Base-by-base conservation (phyloP, 169 alveolate genomes). In the Amoebophrya sp. region DNA sequence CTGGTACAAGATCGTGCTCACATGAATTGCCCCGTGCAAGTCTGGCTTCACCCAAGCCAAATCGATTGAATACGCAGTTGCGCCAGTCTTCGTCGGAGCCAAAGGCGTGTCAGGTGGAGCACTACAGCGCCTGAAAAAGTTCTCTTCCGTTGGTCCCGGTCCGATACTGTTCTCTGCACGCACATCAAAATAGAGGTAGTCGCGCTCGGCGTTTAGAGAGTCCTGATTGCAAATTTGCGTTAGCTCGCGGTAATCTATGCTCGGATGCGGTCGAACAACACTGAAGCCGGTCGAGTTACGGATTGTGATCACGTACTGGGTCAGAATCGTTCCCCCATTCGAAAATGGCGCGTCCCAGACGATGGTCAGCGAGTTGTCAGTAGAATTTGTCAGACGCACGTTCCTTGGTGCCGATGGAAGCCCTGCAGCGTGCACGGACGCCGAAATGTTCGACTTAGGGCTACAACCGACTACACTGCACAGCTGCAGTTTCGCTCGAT, bases 391-490 rank as follows among this genome's bases (percentile, higher is more conserved):
- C n/a, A 54, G 77, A n/a, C 41, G 91, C n/a, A 89, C 41, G 76
- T 89, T 89, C 10, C 41, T n/a, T 1, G 91, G 91, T 24, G 91
- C 91, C 76, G 55, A 0, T 38, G 91, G 91, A n/a, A 76, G 0
- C 34, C 33, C 53, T 2, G 91, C 91, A 0, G 91, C 91, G 41
- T 41, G 40, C 18, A 34, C 53, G 36, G 91, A 41, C n/a, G 40
- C 76, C 65, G 91, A 89, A 29, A 89, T 54, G 36, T 41, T 41
- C 39, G 77, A 40, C 39, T 36, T 54, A 0, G 33, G 77, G 33
- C 77, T 40, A 38, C 91, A 89, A 1, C 91, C 91, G 40, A 89
- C 91, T 33, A 39, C 53, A 23, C 55, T 36, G 91, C 91, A 89
- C n/a, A 89, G 3, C 91, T 89, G 77, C 65, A 89, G 77, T 29